These are phyloP conservation scores for Myriosclerotinia scirpicola DNA, from an alignment of 2,329 filamentous ascomycete species.

Conservation along the genomic window DNA sequence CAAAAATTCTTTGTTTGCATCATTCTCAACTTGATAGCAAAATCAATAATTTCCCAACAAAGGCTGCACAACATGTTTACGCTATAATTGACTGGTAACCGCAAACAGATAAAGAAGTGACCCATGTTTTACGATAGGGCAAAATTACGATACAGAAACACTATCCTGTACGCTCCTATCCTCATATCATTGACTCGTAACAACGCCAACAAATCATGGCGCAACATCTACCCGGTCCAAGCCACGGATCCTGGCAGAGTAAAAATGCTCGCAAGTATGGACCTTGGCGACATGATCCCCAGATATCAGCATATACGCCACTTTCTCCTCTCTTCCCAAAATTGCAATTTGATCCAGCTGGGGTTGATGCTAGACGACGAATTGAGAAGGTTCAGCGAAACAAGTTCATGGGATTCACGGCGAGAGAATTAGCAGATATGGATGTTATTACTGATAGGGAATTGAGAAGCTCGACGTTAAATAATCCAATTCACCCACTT, in stretches of 20 bases:
- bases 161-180: too few species aligned
- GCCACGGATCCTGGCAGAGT: background rate
- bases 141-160: background rate
- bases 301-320: constrained; percentile 14
- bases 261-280: constrained; percentile 13
- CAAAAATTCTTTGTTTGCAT: background rate
- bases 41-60: background rate
- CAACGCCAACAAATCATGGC: background rate
- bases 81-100: background rate
- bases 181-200: background rate
- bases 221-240: background rate
- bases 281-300: background rate
- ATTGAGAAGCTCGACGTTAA: constrained; percentile 18
- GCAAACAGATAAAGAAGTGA: background rate
- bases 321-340: constrained; percentile 3
- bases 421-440: constrained; percentile 27
- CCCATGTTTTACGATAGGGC: too few species aligned
- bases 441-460: constrained; percentile 29
- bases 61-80: background rate
- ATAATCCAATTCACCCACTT: constrained; percentile 27
- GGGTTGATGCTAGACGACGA: background rate
- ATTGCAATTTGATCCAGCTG: background rate
- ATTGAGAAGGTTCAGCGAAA: constrained; percentile 23
- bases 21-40: background rate
- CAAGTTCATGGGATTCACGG: constrained; percentile 25